These are phyloP conservation scores for Waitea zeae DNA, from an alignment of 1,284 basidiomycete genomes.

Conservation along the genomic window DNA sequence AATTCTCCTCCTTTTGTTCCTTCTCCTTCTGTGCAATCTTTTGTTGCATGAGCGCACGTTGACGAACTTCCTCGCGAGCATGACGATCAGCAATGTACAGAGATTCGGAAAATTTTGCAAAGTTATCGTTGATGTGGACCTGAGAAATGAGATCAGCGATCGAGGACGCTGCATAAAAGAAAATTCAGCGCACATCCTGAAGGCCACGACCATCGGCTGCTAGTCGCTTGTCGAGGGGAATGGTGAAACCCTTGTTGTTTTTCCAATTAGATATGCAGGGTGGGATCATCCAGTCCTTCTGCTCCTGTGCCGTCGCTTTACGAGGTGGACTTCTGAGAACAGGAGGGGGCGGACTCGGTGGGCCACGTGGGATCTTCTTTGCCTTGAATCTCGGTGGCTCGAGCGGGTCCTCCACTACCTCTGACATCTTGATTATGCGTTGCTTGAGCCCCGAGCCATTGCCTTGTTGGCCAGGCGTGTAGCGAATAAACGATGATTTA, in stretches of 20 bases:
- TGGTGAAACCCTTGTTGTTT: constrained; percentile 99
- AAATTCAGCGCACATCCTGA: constrained; percentile 67
- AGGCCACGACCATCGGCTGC: constrained; percentile 95
- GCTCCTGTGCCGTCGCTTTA: constrained; percentile 90
- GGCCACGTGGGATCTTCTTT: constrained; percentile 94
- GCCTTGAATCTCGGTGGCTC: constrained; percentile 97
- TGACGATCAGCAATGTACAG: constrained; percentile 95
- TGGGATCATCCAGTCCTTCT: constrained; percentile 99
- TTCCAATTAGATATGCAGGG: constrained; percentile 99
- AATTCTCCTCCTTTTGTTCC: constrained; percentile 89
- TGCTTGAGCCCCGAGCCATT: constrained; percentile 50
- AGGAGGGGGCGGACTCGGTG: constrained; percentile 93
- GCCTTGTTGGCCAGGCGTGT: constrained; percentile 84
- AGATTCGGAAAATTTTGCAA: constrained; percentile 97
- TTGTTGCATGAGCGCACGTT: constrained; percentile 94
- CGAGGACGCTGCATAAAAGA: constrained; percentile 1
- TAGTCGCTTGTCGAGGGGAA: constrained; percentile 94
- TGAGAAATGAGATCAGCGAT: constrained; percentile 15
- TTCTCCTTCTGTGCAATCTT: constrained; percentile 98
- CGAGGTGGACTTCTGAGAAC: constrained; percentile 91
- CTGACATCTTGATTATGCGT: constrained; percentile 97
- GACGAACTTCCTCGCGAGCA: constrained; percentile 93
- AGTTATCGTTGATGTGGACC: constrained; percentile 98
- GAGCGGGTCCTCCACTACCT: constrained; percentile 91
- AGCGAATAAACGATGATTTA: constrained; percentile 81